phyloP scores from a whole-genome alignment of 805 yeast species.

The Cyberlindnera saturnus region DNA sequence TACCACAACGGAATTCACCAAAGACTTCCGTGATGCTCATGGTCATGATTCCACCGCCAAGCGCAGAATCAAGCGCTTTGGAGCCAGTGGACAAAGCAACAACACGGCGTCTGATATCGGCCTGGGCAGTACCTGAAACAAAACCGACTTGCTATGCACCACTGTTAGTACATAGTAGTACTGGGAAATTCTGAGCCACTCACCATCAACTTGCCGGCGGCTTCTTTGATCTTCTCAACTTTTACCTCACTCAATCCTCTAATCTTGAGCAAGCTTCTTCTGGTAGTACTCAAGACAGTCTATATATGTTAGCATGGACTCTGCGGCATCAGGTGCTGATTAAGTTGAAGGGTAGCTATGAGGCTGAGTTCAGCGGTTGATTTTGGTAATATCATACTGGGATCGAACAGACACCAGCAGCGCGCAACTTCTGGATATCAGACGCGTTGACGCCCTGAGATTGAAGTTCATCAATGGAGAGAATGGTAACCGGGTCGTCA shows the following conservation, averaged over 20 bases:
- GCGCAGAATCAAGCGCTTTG: slow-evolving; percentile 56
- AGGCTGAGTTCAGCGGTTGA: slow-evolving; percentile 15
- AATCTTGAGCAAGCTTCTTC: slow-evolving; percentile 56
- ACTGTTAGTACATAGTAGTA: neutral
- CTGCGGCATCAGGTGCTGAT: neutral
- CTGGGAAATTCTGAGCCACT: slow-evolving; percentile 1
- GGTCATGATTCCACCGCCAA: slow-evolving; percentile 74
- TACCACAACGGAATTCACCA: slow-evolving; percentile 78
- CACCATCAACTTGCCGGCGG: slow-evolving; percentile 55
- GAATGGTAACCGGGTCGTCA: slow-evolving; percentile 16
- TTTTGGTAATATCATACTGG: slow-evolving; percentile 32
- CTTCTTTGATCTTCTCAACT: slow-evolving; percentile 71
- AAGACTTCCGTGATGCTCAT: slow-evolving; percentile 75
- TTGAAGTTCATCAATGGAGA: slow-evolving; percentile 46
- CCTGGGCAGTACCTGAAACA: slow-evolving; percentile 67
- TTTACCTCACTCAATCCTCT: slow-evolving; percentile 73
- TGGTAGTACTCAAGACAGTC: slow-evolving; percentile 55
- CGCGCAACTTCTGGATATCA: slow-evolving; percentile 63
- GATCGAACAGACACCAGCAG: slow-evolving; percentile 64
- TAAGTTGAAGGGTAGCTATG: slow-evolving; percentile 22
- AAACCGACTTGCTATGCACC: slow-evolving; percentile 51
- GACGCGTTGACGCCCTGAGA: slow-evolving; percentile 64
- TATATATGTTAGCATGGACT: slow-evolving; percentile 8
- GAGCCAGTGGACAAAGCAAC: slow-evolving; percentile 65
- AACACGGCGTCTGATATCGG: slow-evolving; percentile 58